Evolutionary conservation across 192 early-diverging fungal species (phyloP), one percentile per base, ranked within the genome.

Genomic region (Pilaira anomala): DNA sequence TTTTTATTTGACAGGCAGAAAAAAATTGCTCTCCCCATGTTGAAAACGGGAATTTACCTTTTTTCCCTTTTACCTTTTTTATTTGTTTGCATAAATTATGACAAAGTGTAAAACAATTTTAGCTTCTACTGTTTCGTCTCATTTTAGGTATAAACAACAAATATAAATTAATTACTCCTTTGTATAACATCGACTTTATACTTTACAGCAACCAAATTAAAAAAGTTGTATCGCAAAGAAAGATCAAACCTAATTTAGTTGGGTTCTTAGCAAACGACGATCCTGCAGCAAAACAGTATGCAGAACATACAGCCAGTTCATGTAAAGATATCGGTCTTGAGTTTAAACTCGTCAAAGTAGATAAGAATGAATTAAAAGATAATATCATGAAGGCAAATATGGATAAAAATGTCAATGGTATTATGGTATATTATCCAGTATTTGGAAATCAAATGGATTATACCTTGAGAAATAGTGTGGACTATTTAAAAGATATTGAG

Each of bases 391-490:
- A 88, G 45, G 97, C 97, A 16, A 99, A 99, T 75, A 67, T 84
- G 48, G 97, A 99, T 62, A 54, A 71, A 2, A 57, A 60, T 1
- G 88, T 99, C 26, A 88, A 95, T 72, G 97, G 97, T 19, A 97
- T 99, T 66, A 93, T 99, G 85, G 92, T 99, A 21, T 99, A 99
- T 78, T 99, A 99, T 70, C 97, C 97, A 7, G 93, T 97, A 19
- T 97, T 94, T 83, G 91, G 91, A 42, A 91, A 88, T 65, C 84
- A 89, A 29, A 91, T 92, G 80, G 88, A 87, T 72, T 49, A 28
- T n/a, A 68, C 26, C 6, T 19, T 41, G n/a, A 50, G 24, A 3
- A 62, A 12, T 49, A 18, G 24, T 72, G 94, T 99, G 22, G 83
- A 81, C 66, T 74, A 83, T 56, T 66, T 79, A 51, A 99, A 99